Evolutionary conservation across 345 rosid genomes (phyloP), one percentile per base, ranked within the genome.

Genomic region (Raphanus raphanistrum): DNA sequence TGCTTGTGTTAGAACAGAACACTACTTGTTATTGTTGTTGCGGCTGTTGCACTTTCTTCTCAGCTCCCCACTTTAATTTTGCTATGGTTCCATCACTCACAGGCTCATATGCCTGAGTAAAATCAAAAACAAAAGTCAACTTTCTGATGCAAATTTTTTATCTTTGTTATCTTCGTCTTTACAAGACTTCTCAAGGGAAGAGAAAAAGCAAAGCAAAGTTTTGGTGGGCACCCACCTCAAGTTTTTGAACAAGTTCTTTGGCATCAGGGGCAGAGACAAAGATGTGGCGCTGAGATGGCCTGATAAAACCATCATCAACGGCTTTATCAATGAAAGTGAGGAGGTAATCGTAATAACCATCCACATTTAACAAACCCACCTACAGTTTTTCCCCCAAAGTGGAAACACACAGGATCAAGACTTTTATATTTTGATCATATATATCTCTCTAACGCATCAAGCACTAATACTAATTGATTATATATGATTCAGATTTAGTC

Each of bases 361-460:
- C 98, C 65, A 94, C 97, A 60, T 94, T 92, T 15, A 94, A 88
- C 84, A 94, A 89, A 68, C 98, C 98, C 80, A 94, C 98, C 98
- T 94, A 85, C 79, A 63, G 41, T 25, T 16, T 59, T 43, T 1
- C 5, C 54, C 64, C 66, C 54, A 50, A 64, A 72, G 11, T 13
- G 65, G 43, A 31, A 73, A 66, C 66, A 73, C 35, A 50, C 66
- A 38, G 15, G 16, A 73, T 75, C 64, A 58, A 64, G 3, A 80
- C 45, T 63, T 57, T 62, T 52, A 79, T 9, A 16, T 41, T 54
- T 66, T 67, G 12, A 32, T 55, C 21, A 21, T 45, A 45, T 12
- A 45, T 6, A 45, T 11, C 59, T 50, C 16, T 5, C 8, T 26
- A 63, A 70, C 10, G 57, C 29, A 43, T 55, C 79, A 43, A 43